Evolutionary conservation across 2,329 filamentous ascomycete species (phyloP), one percentile per base, ranked within the genome.

Genomic region (Fusarium armeniacum): DNA sequence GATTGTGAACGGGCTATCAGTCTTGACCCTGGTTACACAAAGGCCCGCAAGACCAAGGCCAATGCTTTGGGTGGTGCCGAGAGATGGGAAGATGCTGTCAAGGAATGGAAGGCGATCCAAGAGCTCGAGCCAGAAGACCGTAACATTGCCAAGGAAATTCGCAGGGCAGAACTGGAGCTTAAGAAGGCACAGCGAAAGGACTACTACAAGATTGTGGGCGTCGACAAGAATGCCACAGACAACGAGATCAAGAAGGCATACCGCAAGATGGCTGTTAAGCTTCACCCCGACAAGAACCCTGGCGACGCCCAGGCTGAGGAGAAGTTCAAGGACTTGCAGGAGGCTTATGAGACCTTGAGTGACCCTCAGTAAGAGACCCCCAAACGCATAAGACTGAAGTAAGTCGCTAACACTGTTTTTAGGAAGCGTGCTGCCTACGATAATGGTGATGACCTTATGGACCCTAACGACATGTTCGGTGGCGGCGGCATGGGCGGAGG

Each of bases 181-280:
- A 99, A 99, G 90, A 98, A 98, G 90, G 92, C 92, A 79, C 92
- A 95, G 82, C 88, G 96, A 67, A 99, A 99, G 82, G 96, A 99
- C 78, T 98, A 97, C 83, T 99, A 99, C 85, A 98, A 98, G 87
- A 97, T 98, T 72, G 89, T 99, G 55, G 92, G 91, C 8, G 83
- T 99, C 11, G 85, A 91, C 61, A 98, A 98, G 85, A 91, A 94
- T 67, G 94, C 94, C 38, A 88, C 87, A 41, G 93, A 97, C 24
- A 85, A 85, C 60, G 89, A 96, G 57, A 96, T 99, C 84, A 99
- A 98, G 87, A 95, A 94, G 83, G 96, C 95, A 3, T 99, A 99
- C 84, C 90, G 95, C 71, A 97, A 96, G 81, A 87, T 97, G 77
- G 96, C 96, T 59, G 95, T 99, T 73, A 86, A 94, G 70, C 92